Percentiles rank a stretch among this genome's conserved stretches.
Conservation (phyloP, 2,329 filamentous ascomycete genomes). For the Sclerotinia glacialis region DNA sequence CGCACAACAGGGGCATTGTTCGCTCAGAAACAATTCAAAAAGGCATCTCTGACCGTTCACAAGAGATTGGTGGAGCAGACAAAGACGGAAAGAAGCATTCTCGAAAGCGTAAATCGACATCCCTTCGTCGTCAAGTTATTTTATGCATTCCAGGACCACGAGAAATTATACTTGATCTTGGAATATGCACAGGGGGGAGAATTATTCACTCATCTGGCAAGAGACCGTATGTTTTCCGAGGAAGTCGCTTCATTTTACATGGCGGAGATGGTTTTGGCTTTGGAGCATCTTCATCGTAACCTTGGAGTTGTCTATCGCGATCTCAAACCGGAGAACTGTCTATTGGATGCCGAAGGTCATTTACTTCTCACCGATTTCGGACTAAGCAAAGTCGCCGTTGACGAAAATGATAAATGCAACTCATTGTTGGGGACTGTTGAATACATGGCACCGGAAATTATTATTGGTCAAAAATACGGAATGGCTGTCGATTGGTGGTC, state of each 20-base stretch:
- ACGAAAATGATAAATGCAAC: constrained; percentile 69
- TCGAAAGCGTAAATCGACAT: constrained; percentile 94
- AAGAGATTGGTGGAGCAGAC: constrained; percentile 97
- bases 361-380: constrained; percentile 95
- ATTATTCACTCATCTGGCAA: constrained; percentile 89
- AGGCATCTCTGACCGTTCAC: constrained; percentile 90
- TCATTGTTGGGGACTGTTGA: constrained; percentile 93
- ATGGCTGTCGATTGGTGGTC: constrained; percentile 99
- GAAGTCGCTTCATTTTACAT: constrained; percentile 92
- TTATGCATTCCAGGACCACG: constrained; percentile 97
- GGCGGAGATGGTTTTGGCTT: constrained; percentile 93
- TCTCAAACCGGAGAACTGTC: constrained; percentile 95
- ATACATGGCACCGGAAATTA: constrained; percentile 95
- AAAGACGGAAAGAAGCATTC: constrained; percentile 90
- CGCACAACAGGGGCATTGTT: constrained; percentile 82
- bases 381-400: constrained; percentile 87
- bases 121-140: constrained; percentile 98
- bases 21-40: constrained; percentile 98
- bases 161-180: constrained; percentile 95
- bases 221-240: constrained; percentile 94
- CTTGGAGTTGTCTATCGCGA: constrained; percentile 96
- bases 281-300: constrained; percentile 88
- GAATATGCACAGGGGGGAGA: constrained; percentile 98
- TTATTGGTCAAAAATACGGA: constrained; percentile 84
- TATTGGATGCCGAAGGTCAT: constrained; percentile 87